phyloP scores from a whole-genome alignment of 345 rosid species.

The Theobroma cacao region DNA sequence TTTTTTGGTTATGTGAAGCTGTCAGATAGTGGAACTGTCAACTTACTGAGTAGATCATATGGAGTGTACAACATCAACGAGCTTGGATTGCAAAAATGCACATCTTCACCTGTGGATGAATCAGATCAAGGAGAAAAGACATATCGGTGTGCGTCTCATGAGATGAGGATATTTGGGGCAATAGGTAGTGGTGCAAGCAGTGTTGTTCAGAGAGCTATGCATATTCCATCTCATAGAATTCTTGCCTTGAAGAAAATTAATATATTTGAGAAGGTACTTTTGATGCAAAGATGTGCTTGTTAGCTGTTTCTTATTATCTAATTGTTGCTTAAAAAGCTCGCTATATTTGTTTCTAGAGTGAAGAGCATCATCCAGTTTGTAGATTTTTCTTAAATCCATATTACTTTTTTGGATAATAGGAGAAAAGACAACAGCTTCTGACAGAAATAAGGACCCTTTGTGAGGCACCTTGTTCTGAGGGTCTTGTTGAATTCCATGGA shows the following conservation, averaged over 20 bases:
- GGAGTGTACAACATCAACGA: slow-evolving; percentile 89
- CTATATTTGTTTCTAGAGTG: not conserved
- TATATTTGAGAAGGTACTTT: slow-evolving; percentile 77
- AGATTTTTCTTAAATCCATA: not conserved
- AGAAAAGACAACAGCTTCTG: slow-evolving; percentile 91
- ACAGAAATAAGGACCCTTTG: slow-evolving; percentile 92
- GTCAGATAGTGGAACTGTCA: slow-evolving; percentile 87
- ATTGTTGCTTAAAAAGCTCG: not conserved
- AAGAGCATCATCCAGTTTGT: not conserved
- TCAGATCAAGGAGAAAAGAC: slow-evolving; percentile 63
- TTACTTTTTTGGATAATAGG: slow-evolving; percentile 40
- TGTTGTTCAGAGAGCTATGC: slow-evolving; percentile 95
- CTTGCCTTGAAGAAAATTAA: slow-evolving; percentile 91
- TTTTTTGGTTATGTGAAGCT: slow-evolving; percentile 42
- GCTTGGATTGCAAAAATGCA: slow-evolving; percentile 86
- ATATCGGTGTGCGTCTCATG: slow-evolving; percentile 83
- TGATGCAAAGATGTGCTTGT: not conserved
- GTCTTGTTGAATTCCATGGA: slow-evolving; percentile 94
- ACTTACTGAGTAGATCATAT: slow-evolving; percentile 91
- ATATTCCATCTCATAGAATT: slow-evolving; percentile 77
- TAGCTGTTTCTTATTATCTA: slow-evolving; percentile 1
- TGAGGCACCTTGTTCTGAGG: slow-evolving; percentile 89
- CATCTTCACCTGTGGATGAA: slow-evolving; percentile 57
- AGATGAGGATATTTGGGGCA: slow-evolving; percentile 90
- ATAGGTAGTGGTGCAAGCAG: slow-evolving; percentile 98